Conservation (phyloP, 2,329 filamentous ascomycete genomes). For the Dactylellina parvicollis region DNA sequence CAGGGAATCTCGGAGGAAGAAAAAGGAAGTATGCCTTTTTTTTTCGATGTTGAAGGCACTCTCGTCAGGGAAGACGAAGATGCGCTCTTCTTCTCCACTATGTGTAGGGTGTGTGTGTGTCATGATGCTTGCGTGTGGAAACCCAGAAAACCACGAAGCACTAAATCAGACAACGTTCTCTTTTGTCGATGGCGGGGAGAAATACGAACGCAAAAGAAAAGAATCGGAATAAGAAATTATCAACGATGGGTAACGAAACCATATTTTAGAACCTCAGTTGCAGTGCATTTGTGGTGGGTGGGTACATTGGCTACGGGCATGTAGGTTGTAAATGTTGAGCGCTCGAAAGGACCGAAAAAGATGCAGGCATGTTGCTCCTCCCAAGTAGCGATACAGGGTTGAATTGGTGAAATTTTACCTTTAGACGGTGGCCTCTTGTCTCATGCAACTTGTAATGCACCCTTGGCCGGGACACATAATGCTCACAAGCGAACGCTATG, state of each 20-base stretch:
- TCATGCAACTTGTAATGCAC: slow-evolving; percentile 52
- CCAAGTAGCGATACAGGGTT: slow-evolving; percentile 36
- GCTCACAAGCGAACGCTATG: slow-evolving; percentile 50
- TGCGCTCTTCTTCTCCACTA: slow-evolving; percentile 22
- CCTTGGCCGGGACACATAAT: slow-evolving; percentile 41
- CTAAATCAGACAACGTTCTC: slow-evolving; percentile 50
- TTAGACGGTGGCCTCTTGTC: slow-evolving; percentile 28
- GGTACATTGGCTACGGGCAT: slow-evolving; percentile 29
- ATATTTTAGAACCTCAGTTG: slow-evolving; percentile 24
- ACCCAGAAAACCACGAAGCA: slow-evolving; percentile 41
- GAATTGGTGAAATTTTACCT: slow-evolving; percentile 44
- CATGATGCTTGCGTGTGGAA: slow-evolving; percentile 54
- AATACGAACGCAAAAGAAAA: slow-evolving; percentile 51
- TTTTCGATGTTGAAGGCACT: slow-evolving; percentile 30
- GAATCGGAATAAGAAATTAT: slow-evolving; percentile 23
- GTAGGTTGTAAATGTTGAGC: slow-evolving; percentile 32
- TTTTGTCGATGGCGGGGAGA: slow-evolving; percentile 50
- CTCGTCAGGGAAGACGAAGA: slow-evolving; percentile 27
- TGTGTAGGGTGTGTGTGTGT: slow-evolving; percentile 29
- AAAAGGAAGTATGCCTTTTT: slow-evolving; percentile 38
- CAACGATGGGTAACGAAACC: slow-evolving; percentile 36
- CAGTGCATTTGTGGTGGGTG: slow-evolving; percentile 38
- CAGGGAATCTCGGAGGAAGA: slow-evolving; percentile 34
- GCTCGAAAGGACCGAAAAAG: slow-evolving; percentile 18
- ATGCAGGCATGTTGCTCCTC: slow-evolving; percentile 50